Conservation (phyloP, 2,329 filamentous ascomycete species). For the Fusarium succisae region DNA sequence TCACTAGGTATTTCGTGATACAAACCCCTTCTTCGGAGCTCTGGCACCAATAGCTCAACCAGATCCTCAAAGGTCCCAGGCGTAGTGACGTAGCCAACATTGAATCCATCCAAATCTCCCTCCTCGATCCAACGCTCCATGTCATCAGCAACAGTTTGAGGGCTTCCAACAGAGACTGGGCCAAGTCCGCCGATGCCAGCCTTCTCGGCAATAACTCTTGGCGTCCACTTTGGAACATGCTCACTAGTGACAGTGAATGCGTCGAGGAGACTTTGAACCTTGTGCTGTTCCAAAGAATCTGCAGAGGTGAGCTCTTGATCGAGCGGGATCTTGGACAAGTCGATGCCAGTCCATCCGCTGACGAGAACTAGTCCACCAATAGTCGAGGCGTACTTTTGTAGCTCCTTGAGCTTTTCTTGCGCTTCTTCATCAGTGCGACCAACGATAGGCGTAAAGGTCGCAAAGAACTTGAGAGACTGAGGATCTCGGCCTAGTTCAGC, state of each 20-base stretch:
- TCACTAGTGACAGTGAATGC: conserved; percentile 60
- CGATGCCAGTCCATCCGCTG: conserved; percentile 68
- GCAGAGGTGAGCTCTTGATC: conserved; percentile 66
- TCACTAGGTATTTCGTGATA: conserved; percentile 43
- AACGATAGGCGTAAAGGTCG: conserved; percentile 59
- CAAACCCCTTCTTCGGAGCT: conserved; percentile 42
- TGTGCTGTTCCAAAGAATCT: conserved; percentile 63
- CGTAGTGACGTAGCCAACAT: conserved; percentile 54
- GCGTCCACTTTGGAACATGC: conserved; percentile 54
- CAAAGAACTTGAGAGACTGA: conserved; percentile 64
- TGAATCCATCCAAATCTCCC: conserved; percentile 55
- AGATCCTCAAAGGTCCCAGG: conserved; percentile 50
- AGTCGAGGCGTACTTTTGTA: conserved; percentile 61
- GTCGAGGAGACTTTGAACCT: conserved; percentile 59
- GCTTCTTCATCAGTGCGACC: conserved; percentile 63
- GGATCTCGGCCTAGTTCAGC: conserved; percentile 63
- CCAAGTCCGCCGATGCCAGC: conserved; percentile 54
- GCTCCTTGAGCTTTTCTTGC: conserved; percentile 58
- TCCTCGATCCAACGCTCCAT: conserved; percentile 56
- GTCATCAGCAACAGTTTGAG: conserved; percentile 55
- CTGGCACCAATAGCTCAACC: conserved; percentile 45
- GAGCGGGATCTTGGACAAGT: conserved; percentile 64
- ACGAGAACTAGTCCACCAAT: conserved; percentile 65
- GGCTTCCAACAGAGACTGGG: conserved; percentile 49
- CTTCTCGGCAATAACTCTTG: conserved; percentile 53